phyloP scores from a whole-genome alignment of 73 alveolate genomes.

The Paramecium sonneborni region DNA sequence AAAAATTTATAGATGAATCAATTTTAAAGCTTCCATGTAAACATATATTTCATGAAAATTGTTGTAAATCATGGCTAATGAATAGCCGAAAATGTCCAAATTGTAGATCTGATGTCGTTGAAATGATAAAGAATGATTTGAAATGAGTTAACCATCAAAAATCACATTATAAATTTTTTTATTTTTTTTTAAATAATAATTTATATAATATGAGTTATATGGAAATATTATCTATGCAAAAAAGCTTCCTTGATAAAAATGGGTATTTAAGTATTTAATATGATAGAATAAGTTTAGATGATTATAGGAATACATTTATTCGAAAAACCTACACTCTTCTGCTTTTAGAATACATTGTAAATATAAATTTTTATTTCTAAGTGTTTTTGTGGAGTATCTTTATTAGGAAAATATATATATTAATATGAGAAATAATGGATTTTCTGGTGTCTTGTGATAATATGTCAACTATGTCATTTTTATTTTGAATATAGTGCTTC shows the following conservation, averaged over 20 bases:
- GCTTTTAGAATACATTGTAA: background rate
- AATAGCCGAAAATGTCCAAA: constrained; percentile 24
- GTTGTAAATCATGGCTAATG: background rate
- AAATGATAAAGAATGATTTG: background rate
- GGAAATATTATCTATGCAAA: background rate
- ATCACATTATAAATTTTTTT: background rate
- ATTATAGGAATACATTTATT: background rate
- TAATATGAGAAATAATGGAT: background rate
- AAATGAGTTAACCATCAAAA: background rate
- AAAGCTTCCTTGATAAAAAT: constrained; percentile 4
- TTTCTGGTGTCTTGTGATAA: background rate
- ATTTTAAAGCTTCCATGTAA: constrained; percentile 15
- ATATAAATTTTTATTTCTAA: background rate
- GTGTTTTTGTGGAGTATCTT: constrained; percentile 2
- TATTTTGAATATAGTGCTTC: background rate
- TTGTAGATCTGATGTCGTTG: constrained; percentile 15
- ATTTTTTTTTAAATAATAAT: background rate
- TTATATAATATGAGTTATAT: background rate
- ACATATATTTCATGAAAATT: constrained; percentile 24
- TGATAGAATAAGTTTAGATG: background rate
- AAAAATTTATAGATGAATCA: background rate
- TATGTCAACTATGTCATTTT: background rate
- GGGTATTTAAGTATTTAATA: background rate
- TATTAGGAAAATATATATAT: background rate
- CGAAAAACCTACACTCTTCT: background rate